Percentiles rank a stretch among this genome's conserved stretches.
Evolutionary conservation across 257 asterid species (phyloP).

Genomic region (Pogostemon cablin): DNA sequence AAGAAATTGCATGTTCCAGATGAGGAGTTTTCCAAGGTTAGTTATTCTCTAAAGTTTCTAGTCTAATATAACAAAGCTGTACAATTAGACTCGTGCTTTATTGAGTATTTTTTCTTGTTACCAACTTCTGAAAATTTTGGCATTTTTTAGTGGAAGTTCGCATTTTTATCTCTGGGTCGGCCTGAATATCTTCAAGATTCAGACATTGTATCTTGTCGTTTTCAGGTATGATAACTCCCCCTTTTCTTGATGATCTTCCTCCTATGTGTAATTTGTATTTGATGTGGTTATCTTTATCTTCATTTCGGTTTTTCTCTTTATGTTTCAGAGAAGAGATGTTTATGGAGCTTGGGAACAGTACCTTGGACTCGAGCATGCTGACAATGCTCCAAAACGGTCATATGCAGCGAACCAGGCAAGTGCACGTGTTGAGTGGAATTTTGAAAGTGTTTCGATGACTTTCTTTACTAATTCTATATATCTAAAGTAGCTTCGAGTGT

Average conservation of each 20-base stretch:
- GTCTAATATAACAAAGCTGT: background rate
- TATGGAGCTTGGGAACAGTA: constrained; percentile 78
- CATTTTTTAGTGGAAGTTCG: constrained; percentile 66
- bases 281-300: background rate
- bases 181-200: constrained; percentile 70
- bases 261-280: background rate
- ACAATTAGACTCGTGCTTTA: background rate
- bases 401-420: constrained; percentile 66
- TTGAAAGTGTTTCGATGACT: constrained; percentile 9
- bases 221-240: constrained; percentile 48
- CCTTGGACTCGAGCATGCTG: constrained; percentile 75
- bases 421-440: background rate
- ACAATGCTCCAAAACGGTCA: constrained; percentile 65
- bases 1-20: constrained; percentile 65
- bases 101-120: constrained; percentile 3
- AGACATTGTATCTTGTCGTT: constrained; percentile 56
- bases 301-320: constrained; percentile 25
- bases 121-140: constrained; percentile 25
- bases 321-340: constrained; percentile 64
- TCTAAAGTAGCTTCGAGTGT: constrained; percentile 12
- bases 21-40: constrained; percentile 74
- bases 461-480: background rate
- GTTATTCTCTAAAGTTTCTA: constrained; percentile 23
- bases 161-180: constrained; percentile 65
- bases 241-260: background rate